phyloP scores from a whole-genome alignment of 179 eudicot genomes.

The Silene vulgaris region DNA sequence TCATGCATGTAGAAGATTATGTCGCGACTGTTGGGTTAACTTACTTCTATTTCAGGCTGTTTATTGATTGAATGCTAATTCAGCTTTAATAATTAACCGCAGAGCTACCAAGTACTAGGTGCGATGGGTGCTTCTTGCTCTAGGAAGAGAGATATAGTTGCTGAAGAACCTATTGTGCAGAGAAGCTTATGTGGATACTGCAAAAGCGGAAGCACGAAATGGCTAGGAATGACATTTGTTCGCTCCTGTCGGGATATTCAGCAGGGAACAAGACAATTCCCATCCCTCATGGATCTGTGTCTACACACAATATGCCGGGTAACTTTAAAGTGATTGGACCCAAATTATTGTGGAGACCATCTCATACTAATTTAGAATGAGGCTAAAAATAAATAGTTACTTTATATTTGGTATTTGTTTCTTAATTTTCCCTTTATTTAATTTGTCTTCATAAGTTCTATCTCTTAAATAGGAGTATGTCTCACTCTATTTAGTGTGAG shows the following conservation, averaged over 20 bases:
- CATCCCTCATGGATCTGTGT: constrained; percentile 64
- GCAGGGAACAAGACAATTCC: constrained; percentile 38
- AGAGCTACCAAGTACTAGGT: constrained; percentile 6
- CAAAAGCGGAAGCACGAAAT: constrained; percentile 63
- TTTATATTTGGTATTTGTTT: too few relatives aligned
- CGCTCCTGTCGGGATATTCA: constrained; percentile 35
- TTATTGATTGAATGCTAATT: background rate
- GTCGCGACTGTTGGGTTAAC: background rate
- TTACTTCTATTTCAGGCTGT: constrained; percentile 9
- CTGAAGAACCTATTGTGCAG: constrained; percentile 38
- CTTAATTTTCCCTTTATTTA: too few relatives aligned
- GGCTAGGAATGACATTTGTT: constrained; percentile 48
- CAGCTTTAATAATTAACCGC: background rate
- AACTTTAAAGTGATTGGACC: constrained; percentile 13
- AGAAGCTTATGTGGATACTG: constrained; percentile 43
- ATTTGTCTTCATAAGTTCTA: too few relatives aligned
- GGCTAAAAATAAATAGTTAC: too few relatives aligned
- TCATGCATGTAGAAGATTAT: background rate
- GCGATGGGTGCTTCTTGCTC: constrained; percentile 58
- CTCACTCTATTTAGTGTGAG: too few relatives aligned
- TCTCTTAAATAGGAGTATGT: too few relatives aligned
- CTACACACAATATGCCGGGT: constrained; percentile 51
- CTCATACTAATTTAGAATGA: background rate
- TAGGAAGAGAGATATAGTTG: constrained; percentile 54
- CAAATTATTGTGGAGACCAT: background rate